Percentiles rank a stretch among this genome's conserved stretches.
Evolutionary conservation across 2,329 filamentous ascomycete genomes (phyloP).

Genomic region (Fusarium cyanostomum): DNA sequence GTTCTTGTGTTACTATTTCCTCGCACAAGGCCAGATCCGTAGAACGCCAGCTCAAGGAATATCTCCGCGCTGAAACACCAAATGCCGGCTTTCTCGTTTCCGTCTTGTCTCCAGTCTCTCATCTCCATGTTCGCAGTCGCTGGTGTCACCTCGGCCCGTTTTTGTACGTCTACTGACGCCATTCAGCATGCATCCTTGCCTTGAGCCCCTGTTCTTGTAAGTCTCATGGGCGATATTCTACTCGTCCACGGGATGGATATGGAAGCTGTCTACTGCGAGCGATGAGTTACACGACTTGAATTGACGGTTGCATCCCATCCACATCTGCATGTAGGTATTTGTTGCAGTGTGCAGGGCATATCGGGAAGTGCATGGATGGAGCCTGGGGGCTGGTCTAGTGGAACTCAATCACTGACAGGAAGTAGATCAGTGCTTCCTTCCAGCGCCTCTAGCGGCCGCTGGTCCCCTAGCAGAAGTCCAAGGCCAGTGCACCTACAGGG

Average conservation of each 20-base stretch:
- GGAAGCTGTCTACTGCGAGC: not conserved
- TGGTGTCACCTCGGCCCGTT: constrained; percentile 24
- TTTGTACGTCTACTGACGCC: constrained; percentile 21
- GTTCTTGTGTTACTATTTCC: constrained; percentile 17
- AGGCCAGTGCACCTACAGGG: constrained; percentile 15
- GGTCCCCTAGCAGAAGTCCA: constrained; percentile 18
- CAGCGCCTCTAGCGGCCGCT: constrained; percentile 8
- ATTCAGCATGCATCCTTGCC: constrained; percentile 11
- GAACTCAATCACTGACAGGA: constrained; percentile 27
- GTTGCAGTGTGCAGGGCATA: constrained; percentile 26
- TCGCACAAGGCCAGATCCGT: constrained; percentile 27
- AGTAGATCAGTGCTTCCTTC: constrained; percentile 11
- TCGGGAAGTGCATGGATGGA: constrained; percentile 16
- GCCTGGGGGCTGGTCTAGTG: constrained; percentile 14
- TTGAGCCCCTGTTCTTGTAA: constrained; percentile 17
- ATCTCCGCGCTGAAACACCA: constrained; percentile 32
- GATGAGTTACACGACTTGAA: constrained; percentile 22
- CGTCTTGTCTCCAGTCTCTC: constrained; percentile 13
- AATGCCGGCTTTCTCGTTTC: constrained; percentile 1
- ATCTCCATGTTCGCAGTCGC: constrained; percentile 4
- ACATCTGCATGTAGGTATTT: constrained; percentile 33
- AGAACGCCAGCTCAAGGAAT: constrained; percentile 13
- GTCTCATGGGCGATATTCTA: not conserved
- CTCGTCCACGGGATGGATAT: not conserved
- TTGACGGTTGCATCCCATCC: constrained; percentile 3